Percentiles rank a stretch among this genome's conserved stretches.
Conservation (phyloP, 495 filamentous ascomycete species). For the Chaetomium tenue region DNA sequence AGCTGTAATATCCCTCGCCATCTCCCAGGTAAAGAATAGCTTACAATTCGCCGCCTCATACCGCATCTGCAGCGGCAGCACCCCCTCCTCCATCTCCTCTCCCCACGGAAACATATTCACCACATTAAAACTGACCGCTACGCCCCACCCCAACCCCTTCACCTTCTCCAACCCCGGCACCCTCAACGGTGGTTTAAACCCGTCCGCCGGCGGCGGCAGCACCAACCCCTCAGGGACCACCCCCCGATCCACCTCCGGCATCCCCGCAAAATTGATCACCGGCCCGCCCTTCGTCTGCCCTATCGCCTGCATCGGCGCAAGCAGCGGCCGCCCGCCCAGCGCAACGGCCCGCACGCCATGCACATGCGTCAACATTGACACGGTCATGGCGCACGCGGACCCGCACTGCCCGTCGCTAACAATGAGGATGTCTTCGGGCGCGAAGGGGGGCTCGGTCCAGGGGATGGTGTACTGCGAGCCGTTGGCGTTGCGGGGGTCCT, state of each 20-base stretch:
- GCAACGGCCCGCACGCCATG: slow-evolving; percentile 59
- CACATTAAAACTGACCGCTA: slow-evolving; percentile 16
- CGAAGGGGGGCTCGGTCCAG: slow-evolving; percentile 20
- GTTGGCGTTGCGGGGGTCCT: not conserved
- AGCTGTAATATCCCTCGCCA: slow-evolving; percentile 45
- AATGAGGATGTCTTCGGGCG: slow-evolving; percentile 44
- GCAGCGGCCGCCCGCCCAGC: slow-evolving; percentile 57
- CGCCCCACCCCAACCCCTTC: not conserved
- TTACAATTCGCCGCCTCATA: slow-evolving; percentile 56
- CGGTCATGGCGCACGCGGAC: slow-evolving; percentile 62
- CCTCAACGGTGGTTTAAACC: slow-evolving; percentile 11
- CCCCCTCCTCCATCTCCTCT: slow-evolving; percentile 32
- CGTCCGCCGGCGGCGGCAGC: not conserved
- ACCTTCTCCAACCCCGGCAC: not conserved
- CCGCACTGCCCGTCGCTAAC: slow-evolving; percentile 62
- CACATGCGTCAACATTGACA: slow-evolving; percentile 54
- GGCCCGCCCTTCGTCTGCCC: slow-evolving; percentile 59
- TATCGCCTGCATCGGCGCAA: slow-evolving; percentile 61
- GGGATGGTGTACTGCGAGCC: not conserved
- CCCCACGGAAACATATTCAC: slow-evolving; percentile 10
- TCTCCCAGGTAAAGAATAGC: slow-evolving; percentile 54
- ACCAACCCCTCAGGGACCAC: not conserved
- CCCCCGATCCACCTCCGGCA: not conserved
- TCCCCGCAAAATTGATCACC: not conserved
- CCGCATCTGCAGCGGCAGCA: slow-evolving; percentile 49